Evolutionary conservation across 345 rosid genomes (phyloP).

Genomic region (Zanthoxylum bungeanum): DNA sequence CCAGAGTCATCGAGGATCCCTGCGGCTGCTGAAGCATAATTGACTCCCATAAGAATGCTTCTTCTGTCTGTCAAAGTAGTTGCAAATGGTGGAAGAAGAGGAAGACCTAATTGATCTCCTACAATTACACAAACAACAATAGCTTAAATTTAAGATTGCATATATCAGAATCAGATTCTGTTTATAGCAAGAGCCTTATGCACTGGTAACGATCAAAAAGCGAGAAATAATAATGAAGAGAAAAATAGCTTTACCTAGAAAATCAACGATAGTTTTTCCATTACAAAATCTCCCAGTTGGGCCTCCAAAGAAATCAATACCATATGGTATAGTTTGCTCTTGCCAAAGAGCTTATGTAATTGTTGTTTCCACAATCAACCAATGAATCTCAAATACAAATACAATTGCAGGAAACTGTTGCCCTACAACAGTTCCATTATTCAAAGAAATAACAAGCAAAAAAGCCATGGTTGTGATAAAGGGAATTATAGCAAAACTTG

Average conservation of each 20-base stretch:
- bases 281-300: constrained; percentile 85
- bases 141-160: no score
- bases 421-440: neutral
- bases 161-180: no score
- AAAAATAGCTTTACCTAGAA: constrained; percentile 38
- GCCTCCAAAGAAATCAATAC: constrained; percentile 57
- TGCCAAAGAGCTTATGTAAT: constrained; percentile 53
- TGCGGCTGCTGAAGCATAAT: constrained; percentile 89
- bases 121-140: neutral
- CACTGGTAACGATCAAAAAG: no score
- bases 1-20: constrained; percentile 78
- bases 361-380: constrained; percentile 72
- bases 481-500: neutral
- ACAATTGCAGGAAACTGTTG: constrained; percentile 51
- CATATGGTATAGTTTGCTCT: constrained; percentile 80
- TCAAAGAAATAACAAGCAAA: neutral
- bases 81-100: constrained; percentile 55
- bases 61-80: constrained; percentile 34
- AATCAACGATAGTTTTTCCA: constrained; percentile 74
- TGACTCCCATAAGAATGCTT: constrained; percentile 51
- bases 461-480: neutral
- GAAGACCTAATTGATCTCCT: constrained; percentile 67
- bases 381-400: constrained; percentile 83
- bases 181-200: no score
- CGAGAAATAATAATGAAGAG: neutral